phyloP scores from a whole-genome alignment of 1,284 basidiomycete genomes.

The Ustilago loliicola region DNA sequence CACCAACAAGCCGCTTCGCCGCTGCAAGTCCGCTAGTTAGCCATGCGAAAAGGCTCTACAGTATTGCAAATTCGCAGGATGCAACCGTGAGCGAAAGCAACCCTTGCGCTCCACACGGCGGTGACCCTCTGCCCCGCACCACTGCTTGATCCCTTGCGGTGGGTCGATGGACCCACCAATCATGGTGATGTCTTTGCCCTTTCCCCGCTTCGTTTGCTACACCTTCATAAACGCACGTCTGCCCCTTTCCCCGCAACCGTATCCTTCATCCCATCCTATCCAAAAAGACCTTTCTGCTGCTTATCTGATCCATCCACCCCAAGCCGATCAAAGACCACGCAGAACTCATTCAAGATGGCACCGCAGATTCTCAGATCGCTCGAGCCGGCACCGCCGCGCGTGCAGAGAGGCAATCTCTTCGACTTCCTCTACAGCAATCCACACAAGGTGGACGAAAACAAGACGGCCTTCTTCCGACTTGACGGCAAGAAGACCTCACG shows the following conservation, averaged over 20 bases:
- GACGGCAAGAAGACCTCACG: conserved; percentile 62
- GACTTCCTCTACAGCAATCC: conserved; percentile 59
- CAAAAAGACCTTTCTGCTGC: neutral
- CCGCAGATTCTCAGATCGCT: conserved; percentile 55
- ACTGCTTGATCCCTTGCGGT: neutral
- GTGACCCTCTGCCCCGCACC: neutral
- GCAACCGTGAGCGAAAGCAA: no score
- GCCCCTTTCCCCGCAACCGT: neutral
- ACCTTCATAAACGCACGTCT: neutral
- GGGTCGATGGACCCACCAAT: neutral
- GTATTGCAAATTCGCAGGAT: neutral
- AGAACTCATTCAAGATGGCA: conserved; percentile 28
- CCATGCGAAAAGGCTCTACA: neutral
- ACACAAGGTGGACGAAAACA: conserved; percentile 50
- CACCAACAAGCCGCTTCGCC: neutral
- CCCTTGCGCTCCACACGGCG: neutral
- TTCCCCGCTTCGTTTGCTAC: neutral
- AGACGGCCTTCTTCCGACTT: conserved; percentile 51
- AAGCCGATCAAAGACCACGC: neutral
- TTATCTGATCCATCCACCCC: neutral
- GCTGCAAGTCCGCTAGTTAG: no score
- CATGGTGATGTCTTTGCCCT: neutral
- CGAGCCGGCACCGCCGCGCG: conserved; percentile 35
- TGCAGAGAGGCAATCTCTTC: conserved; percentile 54
- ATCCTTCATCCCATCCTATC: neutral